Evolutionary conservation across 768 basidiomycete genomes (phyloP).

Genomic region (Hysterangium stoloniferum): DNA sequence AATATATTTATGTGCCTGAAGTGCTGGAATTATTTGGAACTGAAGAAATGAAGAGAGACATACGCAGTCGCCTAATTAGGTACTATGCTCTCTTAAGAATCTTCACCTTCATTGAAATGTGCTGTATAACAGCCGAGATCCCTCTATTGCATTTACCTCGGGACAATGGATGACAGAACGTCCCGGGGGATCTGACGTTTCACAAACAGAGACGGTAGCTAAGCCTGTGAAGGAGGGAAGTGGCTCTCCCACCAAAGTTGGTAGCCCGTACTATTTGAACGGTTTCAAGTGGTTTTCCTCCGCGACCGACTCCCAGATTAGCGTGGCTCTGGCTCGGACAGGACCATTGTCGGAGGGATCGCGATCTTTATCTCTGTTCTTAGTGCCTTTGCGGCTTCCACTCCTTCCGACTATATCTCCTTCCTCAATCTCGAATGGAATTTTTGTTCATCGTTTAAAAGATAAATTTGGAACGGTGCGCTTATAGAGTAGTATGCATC

Average conservation of each 20-base stretch:
- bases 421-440: conserved; percentile 50
- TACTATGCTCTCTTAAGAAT: conserved; percentile 18
- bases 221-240: conserved; percentile 21
- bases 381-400: conserved; percentile 54
- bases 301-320: conserved; percentile 68
- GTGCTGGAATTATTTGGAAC: conserved; percentile 64
- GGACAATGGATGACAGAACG: conserved; percentile 86
- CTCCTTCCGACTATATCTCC: conserved; percentile 37
- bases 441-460: conserved; percentile 67
- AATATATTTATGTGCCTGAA: conserved; percentile 12
- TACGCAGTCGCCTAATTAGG: conserved; percentile 58
- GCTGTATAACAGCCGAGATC: conserved; percentile 45
- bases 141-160: conserved; percentile 53
- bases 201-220: conserved; percentile 63
- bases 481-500: not conserved
- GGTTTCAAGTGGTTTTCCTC: conserved; percentile 85
- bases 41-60: conserved; percentile 45
- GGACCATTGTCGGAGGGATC: conserved; percentile 49
- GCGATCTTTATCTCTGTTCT: conserved; percentile 63
- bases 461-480: conserved; percentile 61
- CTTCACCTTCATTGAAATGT: not conserved
- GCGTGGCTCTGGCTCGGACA: conserved; percentile 68
- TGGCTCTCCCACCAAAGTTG: conserved; percentile 27
- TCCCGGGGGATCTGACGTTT: conserved; percentile 70
- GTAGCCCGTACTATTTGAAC: conserved; percentile 48